Base-by-base conservation (phyloP, 495 filamentous ascomycete genomes). In the Trichocladium uniseriatum region DNA sequence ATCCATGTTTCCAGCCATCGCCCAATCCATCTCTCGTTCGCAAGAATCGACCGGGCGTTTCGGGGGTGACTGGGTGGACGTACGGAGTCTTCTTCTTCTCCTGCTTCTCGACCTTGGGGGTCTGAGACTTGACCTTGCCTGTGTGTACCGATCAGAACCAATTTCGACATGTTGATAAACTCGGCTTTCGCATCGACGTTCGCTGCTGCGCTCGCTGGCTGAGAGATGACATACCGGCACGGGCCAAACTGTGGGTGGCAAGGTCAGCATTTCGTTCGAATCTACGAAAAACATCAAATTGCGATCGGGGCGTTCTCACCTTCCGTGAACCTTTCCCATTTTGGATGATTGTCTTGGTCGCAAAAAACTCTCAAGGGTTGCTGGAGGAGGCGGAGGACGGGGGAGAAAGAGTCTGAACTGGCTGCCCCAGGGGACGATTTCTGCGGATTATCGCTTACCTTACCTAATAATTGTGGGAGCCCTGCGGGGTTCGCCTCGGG, bases 31-130 rank as follows among this genome's bases (percentile, higher is more conserved):
- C 8, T 27, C 34, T 34, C 6, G 3, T n/a, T 43, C 20, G 37
- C 4, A 27, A 3, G 24, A 27, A 8, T 27, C 24, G 24, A 27
- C 24, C 8, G 24, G 37, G 22, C 6, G 38, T n/a, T 10, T n/a
- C 7, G 19, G 18, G 15, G 32, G 11, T 41, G 16, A 11, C 27
- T 44, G 38, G 31, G 45, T 28, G 35, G 19, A 65, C 60, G 21
- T 61, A 62, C 61, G 92, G 92, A 58, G 77, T 78, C 81, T 90
- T 90, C 70, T 86, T 79, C 79, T 92, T 92, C 79, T 92, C 87
- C 74, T 89, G 84, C 37, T 81, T 81, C 73, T 92, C 87, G 61
- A 91, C 87, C 84, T 87, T 68, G 38, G 57, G 70, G 61, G 70
- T 71, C 60, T 73, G 70, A 58, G 70, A 73, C 69, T 71, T 70